Evolutionary conservation across 768 basidiomycete genomes (phyloP), one percentile per base, ranked within the genome.

Genomic region (Cytidiella melzeri): DNA sequence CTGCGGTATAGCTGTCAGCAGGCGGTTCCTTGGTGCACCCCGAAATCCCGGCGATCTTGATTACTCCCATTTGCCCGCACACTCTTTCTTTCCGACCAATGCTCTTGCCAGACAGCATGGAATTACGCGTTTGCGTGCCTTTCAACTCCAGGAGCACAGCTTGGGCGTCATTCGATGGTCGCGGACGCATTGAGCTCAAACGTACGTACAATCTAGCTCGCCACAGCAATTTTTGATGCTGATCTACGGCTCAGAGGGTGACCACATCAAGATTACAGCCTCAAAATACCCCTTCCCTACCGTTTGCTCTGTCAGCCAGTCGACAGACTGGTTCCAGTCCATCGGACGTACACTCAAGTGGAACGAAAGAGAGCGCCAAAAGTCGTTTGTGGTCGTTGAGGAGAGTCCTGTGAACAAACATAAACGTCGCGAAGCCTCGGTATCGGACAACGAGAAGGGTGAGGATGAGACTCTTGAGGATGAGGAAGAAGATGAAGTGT

Each of bases 291-390:
- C 96, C 4, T 98, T 98, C 76, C 96, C 96, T 5, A 98, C 96
- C 3, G 93, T 99, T 5, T 98, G 95, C 61, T 92, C 92, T 5
- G 91, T 96, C 64, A 96, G 94, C 54, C 94, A 96, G 63, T 96
- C 93, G 18, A 91, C 90, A 2, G 96, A 99, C 62, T 99, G 96
- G 96, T 98, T 99, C 81, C 84, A 92, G 54, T 80, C 95, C 3
- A 98, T 99, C 55, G 91, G 92, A 28, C 80, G 96, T 20, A 99
- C 95, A 7, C 74, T 99, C 43, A 95, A 97, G 65, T 98, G 96
- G 96, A 99, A 99, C 69, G 95, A 99, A 67, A 83, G 95, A 20
- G 92, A 98, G 68, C 81, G 96, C 41, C 96, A 99, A 64, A 99
- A 98, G 64, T 96, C 93, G 5, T 98, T 98, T 57, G 96, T 98